Evolutionary conservation across 306 rosid genomes (phyloP).

Genomic region (Rubus parviflorus): DNA sequence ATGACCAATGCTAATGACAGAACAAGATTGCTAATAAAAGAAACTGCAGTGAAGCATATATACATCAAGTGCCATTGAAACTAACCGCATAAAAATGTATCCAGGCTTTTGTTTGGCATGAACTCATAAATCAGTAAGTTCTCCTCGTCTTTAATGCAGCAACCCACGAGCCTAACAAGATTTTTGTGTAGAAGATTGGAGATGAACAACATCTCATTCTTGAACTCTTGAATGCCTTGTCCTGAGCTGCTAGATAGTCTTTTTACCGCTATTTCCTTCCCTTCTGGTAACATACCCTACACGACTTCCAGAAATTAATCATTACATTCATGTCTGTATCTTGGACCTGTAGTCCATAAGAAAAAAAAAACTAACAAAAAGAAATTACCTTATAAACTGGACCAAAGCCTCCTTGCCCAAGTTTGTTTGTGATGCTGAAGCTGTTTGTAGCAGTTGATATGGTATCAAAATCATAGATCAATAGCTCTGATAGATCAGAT

Average conservation of each 20-base stretch:
- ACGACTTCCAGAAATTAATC: neutral
- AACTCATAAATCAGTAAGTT: constrained; percentile 35
- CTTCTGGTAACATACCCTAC: constrained; percentile 36
- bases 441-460: constrained; percentile 8
- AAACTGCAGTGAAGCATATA: neutral
- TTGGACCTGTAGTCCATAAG: too few species aligned
- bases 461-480: constrained; percentile 14
- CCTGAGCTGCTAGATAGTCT: constrained; percentile 33
- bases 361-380: too few species aligned
- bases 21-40: neutral
- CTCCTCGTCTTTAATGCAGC: constrained; percentile 33
- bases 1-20: neutral
- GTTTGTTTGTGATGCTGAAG: constrained; percentile 28
- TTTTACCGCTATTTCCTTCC: constrained; percentile 38
- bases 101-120: constrained; percentile 44
- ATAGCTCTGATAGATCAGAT: neutral
- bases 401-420: constrained; percentile 32
- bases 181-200: constrained; percentile 41
- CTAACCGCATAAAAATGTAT: constrained; percentile 35
- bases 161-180: constrained; percentile 42
- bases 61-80: neutral
- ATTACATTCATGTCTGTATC: neutral
- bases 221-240: constrained; percentile 41
- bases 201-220: constrained; percentile 36
- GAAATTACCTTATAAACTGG: constrained; percentile 26